A percentile compares a stretch with the other conserved stretches of the same genome.
Conservation (phyloP, 1,284 basidiomycete genomes). For the Trichosporon sp. region DNA sequence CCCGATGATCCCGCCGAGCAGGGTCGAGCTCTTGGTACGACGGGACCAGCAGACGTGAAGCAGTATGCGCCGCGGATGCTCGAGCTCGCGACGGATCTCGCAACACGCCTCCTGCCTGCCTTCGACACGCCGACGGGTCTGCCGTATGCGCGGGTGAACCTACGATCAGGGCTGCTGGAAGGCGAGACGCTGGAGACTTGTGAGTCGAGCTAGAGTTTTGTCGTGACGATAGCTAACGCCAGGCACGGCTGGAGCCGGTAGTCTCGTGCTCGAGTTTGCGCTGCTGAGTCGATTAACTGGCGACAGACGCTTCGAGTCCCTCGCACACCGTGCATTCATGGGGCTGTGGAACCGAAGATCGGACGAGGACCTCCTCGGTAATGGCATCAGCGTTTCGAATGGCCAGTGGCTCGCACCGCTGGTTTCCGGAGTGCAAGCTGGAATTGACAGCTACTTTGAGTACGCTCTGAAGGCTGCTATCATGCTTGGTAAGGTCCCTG, state of each 20-base stretch:
- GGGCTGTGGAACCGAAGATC: slow-evolving; percentile 79
- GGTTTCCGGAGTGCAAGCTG: slow-evolving; percentile 80
- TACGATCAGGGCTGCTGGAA: slow-evolving; percentile 44
- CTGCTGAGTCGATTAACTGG: slow-evolving; percentile 83
- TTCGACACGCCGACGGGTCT: slow-evolving; percentile 85
- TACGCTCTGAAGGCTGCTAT: slow-evolving; percentile 73
- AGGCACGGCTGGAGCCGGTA: slow-evolving; percentile 90
- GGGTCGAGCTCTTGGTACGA: slow-evolving; percentile 34
- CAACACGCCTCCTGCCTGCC: slow-evolving; percentile 78
- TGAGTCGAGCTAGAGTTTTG: slow-evolving; percentile 28
- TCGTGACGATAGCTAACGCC: slow-evolving; percentile 63
- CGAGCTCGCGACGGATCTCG: slow-evolving; percentile 78
- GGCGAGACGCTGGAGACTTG: slow-evolving; percentile 54
- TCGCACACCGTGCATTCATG: not conserved
- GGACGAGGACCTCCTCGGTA: slow-evolving; percentile 78
- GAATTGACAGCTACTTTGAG: slow-evolving; percentile 91
- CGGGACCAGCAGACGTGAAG: slow-evolving; percentile 60
- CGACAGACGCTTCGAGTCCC: slow-evolving; percentile 74
- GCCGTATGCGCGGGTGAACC: slow-evolving; percentile 77
- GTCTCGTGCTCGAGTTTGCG: slow-evolving; percentile 88
- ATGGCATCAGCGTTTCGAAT: slow-evolving; percentile 74
- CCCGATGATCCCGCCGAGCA: slow-evolving; percentile 52
- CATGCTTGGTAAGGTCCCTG: slow-evolving; percentile 68
- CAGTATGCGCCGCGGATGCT: slow-evolving; percentile 73
- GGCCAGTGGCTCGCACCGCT: slow-evolving; percentile 64